A percentile compares a stretch with the other conserved stretches of the same genome.
phyloP scores from a whole-genome alignment of 2,329 filamentous ascomycete species.

The Colletotrichum costaricense region DNA sequence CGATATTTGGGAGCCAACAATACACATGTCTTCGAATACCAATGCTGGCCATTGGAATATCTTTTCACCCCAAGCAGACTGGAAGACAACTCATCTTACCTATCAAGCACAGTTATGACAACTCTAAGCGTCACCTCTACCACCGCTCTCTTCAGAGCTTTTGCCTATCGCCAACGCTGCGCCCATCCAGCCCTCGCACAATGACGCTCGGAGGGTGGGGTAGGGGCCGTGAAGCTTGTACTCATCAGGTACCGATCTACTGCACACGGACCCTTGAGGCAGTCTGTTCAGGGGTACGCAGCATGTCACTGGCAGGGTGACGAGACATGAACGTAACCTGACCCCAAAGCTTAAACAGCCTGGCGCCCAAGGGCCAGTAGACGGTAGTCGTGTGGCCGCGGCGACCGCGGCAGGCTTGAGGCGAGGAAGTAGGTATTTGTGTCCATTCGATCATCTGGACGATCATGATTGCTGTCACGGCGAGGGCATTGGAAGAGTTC shows the following conservation, averaged over 20 bases:
- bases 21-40: neutral
- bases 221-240: neutral
- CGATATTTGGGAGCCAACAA: neutral
- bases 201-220: constrained; percentile 31
- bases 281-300: neutral
- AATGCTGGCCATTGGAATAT: too few species aligned
- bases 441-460: neutral
- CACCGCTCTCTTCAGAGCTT: neutral
- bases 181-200: neutral
- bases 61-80: too few species aligned
- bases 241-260: constrained; percentile 18
- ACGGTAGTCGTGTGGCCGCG: neutral
- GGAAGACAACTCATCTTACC: neutral
- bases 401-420: neutral
- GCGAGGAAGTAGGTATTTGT: neutral
- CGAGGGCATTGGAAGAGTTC: neutral
- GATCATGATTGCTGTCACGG: neutral
- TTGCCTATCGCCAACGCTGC: neutral
- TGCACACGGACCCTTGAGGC: neutral
- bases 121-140: constrained; percentile 4
- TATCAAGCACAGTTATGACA: neutral
- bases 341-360: constrained; percentile 32
- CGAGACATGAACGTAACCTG: constrained; percentile 13
- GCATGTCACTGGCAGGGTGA: constrained; percentile 21
- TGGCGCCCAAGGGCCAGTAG: neutral